phyloP scores from a whole-genome alignment of 2,329 filamentous ascomycete species.

The Talaromyces rugulosus region DNA sequence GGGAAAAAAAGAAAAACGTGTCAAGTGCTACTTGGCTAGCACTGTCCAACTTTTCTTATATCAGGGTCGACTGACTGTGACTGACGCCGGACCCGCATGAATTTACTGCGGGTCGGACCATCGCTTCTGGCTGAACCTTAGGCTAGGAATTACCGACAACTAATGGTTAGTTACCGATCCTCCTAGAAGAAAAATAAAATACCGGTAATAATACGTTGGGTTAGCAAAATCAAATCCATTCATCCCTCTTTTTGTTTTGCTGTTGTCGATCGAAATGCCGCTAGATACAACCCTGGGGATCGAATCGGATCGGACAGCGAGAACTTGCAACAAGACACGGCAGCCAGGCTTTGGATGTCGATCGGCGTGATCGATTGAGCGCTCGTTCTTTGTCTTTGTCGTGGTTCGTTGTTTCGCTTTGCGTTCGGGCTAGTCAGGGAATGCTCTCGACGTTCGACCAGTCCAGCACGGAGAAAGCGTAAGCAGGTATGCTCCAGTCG shows the following conservation, averaged over 20 bases:
- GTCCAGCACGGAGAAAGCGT: background rate
- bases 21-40: constrained; percentile 6
- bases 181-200: background rate
- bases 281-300: background rate
- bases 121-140: background rate
- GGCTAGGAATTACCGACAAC: background rate
- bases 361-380: background rate
- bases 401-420: background rate
- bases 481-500: background rate
- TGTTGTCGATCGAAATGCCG: background rate
- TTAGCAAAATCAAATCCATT: background rate
- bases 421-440: background rate
- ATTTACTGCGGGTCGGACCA: background rate
- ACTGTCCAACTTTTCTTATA: background rate
- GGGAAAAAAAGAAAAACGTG: constrained; percentile 18
- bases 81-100: background rate
- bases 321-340: background rate
- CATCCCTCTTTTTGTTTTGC: background rate
- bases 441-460: background rate
- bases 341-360: background rate
- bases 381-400: background rate
- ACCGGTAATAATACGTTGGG: background rate
- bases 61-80: background rate
- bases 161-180: background rate
- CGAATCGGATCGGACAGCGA: background rate